Base-by-base conservation (phyloP, 495 filamentous ascomycete genomes). In the Hypoxylon intermedium region DNA sequence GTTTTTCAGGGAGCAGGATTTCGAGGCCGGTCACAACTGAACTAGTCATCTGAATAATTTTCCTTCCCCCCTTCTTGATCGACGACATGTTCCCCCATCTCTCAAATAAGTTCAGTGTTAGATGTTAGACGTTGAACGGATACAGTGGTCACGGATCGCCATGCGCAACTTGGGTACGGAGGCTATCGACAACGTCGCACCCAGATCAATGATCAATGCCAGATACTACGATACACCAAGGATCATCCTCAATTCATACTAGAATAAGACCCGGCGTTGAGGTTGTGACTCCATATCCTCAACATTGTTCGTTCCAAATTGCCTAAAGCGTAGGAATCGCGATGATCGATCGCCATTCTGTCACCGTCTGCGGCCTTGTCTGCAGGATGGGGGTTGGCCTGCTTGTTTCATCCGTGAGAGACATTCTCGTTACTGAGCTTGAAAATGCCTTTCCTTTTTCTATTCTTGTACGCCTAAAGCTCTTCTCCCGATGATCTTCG, bases 301-400 rank as follows among this genome's bases (percentile, higher is more conserved):
- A 23, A 45, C 6, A 15, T 4, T n/a, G n/a, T 38, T 59, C 13
- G 21, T 59, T 45, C 11, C 5, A 28, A 59, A 59, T 59, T 59
- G 56, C 56, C 56, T 59, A 52, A 59, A 59, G 41, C 15, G 13
- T 52, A 30, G 23, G 5, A 11, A 2, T 46, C 47, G 33, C 41
- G 47, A 59, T 59, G 40, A n/a, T 16, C 30, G 28, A 53, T 52
- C 41, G 48, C 48, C 57, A 60, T 40, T 28, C 11, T 59, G 15
- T 33, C n/a, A 30, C n/a, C 23, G 20, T 53, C 40, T 47, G 15
- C 15, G 33, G 16, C n/a, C 20, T 53, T 2, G 18, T 5, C 4
- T 12, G 19, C 41, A 2, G 23, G 34, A 12, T 11, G 34, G 34
- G 2, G 15, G 12, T n/a, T 37, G 30, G 2, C 34, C 15, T n/a